Evolutionary conservation across 208 protist genomes (phyloP), one percentile per base, ranked within the genome.

Genomic region (Vickermania spadyakhi): DNA sequence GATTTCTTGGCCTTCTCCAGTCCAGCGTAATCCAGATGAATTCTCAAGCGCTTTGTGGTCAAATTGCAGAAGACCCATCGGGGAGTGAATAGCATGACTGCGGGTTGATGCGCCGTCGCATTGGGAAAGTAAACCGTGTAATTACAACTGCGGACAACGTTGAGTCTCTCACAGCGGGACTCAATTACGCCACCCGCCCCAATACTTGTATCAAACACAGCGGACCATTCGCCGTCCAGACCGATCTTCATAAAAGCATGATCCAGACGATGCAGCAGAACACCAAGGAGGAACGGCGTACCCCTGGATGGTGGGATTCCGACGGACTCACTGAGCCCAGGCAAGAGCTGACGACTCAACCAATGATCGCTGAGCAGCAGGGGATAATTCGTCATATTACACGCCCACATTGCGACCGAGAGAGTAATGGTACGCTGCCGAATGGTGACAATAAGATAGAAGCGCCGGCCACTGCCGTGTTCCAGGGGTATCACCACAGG

Each of bases 251-350:
- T 59, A 56, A 79, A 87, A 7, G 69, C 71, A 57, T 77, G 55
- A 1, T 68, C 75, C 29, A 89, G 74, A 54, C 86, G 73, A 41
- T 71, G 58, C 56, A 82, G 64, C 3, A 59, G 73, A 54, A 72
- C 79, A 26, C 81, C 85, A 52, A 92, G 68, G 14, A 89, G 73
- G 31, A 89, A 92, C 18, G 85, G 85, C 50, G 67, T 58, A 13
- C 85, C 85, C 36, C 79, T 78, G 26, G 85, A 89, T n/a, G 85
- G 81, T 5, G 83, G 71, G 62, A 92, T 87, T 18, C 85, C 85
- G 2, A 70, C 82, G 56, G 77, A 69, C 64, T 51, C 60, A 55
- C 57, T 73, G 62, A 85, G 79, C 22, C 85, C 85, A 0, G 81
- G 72, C 22, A 67, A 69, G 49, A 87, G 76, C 7, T 61, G 71